These are phyloP conservation scores for Sporothrix phasma DNA, from an alignment of 2,329 filamentous ascomycete species.

Conservation along the genomic window DNA sequence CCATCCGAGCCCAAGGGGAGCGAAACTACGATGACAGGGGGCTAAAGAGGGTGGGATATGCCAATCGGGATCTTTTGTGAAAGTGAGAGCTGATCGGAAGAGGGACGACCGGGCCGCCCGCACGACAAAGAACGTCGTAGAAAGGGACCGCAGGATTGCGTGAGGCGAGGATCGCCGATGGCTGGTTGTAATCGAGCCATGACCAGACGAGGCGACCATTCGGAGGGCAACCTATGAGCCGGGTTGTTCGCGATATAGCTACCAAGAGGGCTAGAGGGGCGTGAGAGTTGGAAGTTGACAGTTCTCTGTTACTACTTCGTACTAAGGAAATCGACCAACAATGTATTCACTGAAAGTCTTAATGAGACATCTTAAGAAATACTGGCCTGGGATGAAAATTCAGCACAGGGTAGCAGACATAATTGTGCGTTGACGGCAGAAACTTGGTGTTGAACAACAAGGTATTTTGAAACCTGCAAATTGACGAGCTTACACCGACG, in stretches of 20 bases:
- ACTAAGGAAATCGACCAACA: background rate
- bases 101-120: background rate
- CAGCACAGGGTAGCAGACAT: background rate
- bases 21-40: background rate
- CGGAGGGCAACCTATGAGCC: background rate
- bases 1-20: background rate
- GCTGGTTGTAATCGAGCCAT: constrained; percentile 4
- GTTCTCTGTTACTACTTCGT: no score
- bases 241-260: background rate
- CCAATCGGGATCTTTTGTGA: background rate
- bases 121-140: background rate
- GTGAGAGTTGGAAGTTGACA: background rate
- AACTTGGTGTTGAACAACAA: background rate
- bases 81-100: constrained; percentile 2
- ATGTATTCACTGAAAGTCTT: background rate
- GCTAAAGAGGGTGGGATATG: background rate
- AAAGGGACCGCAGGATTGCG: background rate
- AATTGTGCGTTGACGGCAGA: background rate
- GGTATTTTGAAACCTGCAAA: background rate
- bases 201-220: background rate
- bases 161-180: background rate
- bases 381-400: background rate
- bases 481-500: background rate
- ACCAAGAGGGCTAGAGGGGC: background rate
- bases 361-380: background rate